Conservation (phyloP, 2,329 filamentous ascomycete genomes). For the Colletotrichum caudatum region DNA sequence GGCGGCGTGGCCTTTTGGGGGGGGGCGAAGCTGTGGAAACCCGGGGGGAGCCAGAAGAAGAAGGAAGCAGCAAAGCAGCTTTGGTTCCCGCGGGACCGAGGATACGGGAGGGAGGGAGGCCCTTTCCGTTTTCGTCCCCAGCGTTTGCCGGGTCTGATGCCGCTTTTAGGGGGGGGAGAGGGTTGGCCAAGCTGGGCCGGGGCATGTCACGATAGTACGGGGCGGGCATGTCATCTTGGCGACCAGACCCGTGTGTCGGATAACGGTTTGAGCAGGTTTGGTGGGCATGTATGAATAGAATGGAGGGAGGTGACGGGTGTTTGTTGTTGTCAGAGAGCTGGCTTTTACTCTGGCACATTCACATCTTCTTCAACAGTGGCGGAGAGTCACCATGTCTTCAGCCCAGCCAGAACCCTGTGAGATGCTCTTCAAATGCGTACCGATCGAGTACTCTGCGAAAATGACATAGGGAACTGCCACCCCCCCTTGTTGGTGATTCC, state of each 20-base stretch:
- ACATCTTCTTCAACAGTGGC: background rate
- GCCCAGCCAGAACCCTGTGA: background rate
- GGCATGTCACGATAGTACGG: background rate
- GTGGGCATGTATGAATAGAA: background rate
- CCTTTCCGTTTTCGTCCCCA: constrained; percentile 38
- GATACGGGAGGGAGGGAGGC: background rate
- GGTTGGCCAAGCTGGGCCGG: too few species aligned
- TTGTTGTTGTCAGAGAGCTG: background rate
- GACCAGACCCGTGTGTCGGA: background rate
- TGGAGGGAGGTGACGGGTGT: background rate
- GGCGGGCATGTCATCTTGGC: background rate
- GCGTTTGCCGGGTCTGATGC: background rate
- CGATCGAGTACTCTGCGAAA: background rate
- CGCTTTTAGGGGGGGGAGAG: constrained; percentile 3
- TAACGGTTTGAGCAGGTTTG: background rate
- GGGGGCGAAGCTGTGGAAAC: constrained; percentile 1
- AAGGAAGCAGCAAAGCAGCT: background rate
- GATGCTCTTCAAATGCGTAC: too few species aligned
- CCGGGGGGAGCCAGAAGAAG: background rate
- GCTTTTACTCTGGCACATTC: background rate
- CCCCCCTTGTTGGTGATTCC: background rate
- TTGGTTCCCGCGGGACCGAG: constrained; percentile 12
- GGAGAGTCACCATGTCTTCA: background rate
- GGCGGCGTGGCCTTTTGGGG: constrained; percentile 12
- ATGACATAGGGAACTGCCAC: too few species aligned